Percentiles rank a stretch among this genome's conserved stretches.
Evolutionary conservation across 768 basidiomycete genomes (phyloP).

Genomic region (Mycena sanguinolenta): DNA sequence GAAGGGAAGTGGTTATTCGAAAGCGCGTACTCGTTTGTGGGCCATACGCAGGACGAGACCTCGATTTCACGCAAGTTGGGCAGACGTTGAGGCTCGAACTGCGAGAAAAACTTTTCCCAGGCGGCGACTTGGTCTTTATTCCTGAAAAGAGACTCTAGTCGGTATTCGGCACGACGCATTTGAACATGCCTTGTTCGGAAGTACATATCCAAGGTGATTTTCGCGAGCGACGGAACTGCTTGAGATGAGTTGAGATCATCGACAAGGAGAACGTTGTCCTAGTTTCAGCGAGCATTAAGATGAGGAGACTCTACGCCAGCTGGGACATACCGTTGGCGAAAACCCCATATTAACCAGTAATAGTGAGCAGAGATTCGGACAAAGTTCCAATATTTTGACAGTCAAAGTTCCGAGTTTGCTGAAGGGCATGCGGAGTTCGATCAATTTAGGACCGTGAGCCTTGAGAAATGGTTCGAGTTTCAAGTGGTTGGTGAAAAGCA

Average conservation of each 20-base stretch:
- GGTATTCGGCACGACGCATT: background rate
- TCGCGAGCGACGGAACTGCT: background rate
- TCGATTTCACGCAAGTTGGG: conserved; percentile 23
- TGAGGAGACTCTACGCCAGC: background rate
- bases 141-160: background rate
- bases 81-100: background rate
- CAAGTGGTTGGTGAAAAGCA: background rate
- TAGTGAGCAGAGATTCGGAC: background rate
- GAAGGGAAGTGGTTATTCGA: background rate
- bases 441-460: conserved; percentile 17
- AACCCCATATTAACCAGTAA: too few species aligned
- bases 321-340: background rate
- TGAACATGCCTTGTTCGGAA: background rate
- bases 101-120: conserved; percentile 15
- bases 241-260: background rate
- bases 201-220: background rate
- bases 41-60: conserved; percentile 8
- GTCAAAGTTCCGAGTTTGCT: background rate
- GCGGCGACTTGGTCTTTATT: background rate
- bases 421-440: background rate
- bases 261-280: background rate
- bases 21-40: conserved; percentile 27
- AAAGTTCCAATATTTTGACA: conserved; percentile 4
- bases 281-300: background rate
- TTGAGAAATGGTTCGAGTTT: background rate